A percentile compares a stretch with the other conserved stretches of the same genome.
Evolutionary conservation across 495 filamentous ascomycete species (phyloP).

Genomic region (Tuber borchii): DNA sequence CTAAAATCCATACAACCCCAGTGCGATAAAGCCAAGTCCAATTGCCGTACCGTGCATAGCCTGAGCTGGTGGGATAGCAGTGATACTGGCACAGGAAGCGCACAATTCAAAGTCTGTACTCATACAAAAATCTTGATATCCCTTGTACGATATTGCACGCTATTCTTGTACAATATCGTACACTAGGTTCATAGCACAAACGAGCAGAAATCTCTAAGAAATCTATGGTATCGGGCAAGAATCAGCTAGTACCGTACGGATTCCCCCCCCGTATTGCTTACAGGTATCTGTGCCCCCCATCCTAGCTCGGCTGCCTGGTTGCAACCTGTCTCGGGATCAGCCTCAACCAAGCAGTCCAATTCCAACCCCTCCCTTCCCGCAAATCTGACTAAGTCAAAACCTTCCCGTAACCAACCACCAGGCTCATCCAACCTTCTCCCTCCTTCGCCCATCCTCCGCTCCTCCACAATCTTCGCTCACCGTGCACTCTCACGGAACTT

Average conservation of each 20-base stretch:
- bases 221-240: background rate
- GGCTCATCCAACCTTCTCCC: conserved; percentile 22
- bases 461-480: conserved; percentile 20
- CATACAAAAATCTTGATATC: background rate
- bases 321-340: conserved; percentile 1
- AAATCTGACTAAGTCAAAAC: conserved; percentile 7
- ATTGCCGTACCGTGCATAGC: background rate
- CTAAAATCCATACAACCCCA: background rate
- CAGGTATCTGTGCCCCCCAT: background rate
- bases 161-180: background rate
- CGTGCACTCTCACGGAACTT: background rate
- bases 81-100: background rate
- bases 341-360: background rate
- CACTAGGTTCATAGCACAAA: background rate
- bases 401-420: conserved; percentile 18
- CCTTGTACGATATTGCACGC: background rate
- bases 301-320: background rate
- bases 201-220: background rate
- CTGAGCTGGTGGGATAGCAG: background rate
- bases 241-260: background rate
- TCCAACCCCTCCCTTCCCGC: conserved; percentile 5
- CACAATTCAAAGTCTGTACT: background rate
- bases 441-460: conserved; percentile 8
- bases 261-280: background rate
- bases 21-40: background rate